Conservation (phyloP, 2,329 filamentous ascomycete species). For the Neonectria sp. region DNA sequence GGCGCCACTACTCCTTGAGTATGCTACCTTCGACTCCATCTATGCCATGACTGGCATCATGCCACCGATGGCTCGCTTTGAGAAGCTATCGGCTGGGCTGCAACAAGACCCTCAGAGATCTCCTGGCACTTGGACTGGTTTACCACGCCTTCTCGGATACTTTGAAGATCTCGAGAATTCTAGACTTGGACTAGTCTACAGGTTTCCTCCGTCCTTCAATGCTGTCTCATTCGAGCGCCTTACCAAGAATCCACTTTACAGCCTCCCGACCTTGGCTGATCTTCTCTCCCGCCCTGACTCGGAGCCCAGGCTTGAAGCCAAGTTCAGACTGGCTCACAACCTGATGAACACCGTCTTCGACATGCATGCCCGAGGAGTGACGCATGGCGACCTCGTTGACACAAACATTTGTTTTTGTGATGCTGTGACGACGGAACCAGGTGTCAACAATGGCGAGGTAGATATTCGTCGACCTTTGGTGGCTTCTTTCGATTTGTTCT, state of each 20-base stretch:
- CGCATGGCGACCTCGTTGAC: constrained; percentile 79
- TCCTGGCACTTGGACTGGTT: constrained; percentile 71
- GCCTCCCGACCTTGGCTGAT: constrained; percentile 68
- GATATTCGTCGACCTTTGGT: constrained; percentile 79
- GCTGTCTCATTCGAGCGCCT: constrained; percentile 68
- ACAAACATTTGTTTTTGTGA: constrained; percentile 78
- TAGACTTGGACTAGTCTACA: constrained; percentile 82
- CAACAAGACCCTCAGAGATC: constrained; percentile 68
- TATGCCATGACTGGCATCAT: constrained; percentile 75
- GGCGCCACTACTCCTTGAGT: constrained; percentile 78
- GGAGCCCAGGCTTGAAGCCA: constrained; percentile 80
- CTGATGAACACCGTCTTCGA: constrained; percentile 81
- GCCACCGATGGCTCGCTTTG: constrained; percentile 76
- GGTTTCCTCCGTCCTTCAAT: constrained; percentile 77
- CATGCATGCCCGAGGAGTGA: constrained; percentile 78
- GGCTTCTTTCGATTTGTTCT: constrained; percentile 82
- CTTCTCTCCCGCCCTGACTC: constrained; percentile 67
- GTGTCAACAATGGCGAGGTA: constrained; percentile 61
- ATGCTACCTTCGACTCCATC: constrained; percentile 75
- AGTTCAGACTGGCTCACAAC: constrained; percentile 82
- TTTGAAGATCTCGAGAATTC: constrained; percentile 82
- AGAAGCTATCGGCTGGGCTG: constrained; percentile 72
- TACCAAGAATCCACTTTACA: constrained; percentile 65
- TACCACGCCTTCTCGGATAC: constrained; percentile 76
- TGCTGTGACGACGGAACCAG: constrained; percentile 58